Evolutionary conservation across 345 rosid genomes (phyloP).

Genomic region (Citrus sp.): DNA sequence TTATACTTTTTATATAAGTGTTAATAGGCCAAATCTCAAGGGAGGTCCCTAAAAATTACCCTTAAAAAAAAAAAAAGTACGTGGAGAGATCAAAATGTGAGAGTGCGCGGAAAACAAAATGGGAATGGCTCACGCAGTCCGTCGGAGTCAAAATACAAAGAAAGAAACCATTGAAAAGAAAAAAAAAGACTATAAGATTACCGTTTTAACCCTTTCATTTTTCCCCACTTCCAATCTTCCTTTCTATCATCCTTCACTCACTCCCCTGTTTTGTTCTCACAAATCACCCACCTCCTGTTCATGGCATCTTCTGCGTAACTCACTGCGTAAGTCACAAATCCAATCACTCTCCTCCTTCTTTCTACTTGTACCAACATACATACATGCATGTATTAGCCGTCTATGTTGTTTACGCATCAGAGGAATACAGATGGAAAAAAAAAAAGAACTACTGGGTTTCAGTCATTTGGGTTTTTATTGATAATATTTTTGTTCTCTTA

Average conservation of each 20-base stretch:
- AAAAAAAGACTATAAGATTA: conserved; percentile 21
- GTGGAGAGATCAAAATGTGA: background rate
- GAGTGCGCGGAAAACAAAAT: no score
- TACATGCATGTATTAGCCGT: background rate
- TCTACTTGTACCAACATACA: background rate
- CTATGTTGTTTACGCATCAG: background rate
- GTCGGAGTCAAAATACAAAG: conserved; percentile 15
- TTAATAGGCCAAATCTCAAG: no score
- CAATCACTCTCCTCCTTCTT: conserved; percentile 5
- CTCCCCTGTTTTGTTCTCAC: background rate
- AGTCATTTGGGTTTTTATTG: background rate
- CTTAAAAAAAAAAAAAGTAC: no score
- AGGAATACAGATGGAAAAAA: background rate
- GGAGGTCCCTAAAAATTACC: no score
- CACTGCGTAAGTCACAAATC: conserved; percentile 47
- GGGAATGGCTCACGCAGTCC: background rate
- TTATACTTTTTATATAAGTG: no score
- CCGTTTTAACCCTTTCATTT: conserved; percentile 17
- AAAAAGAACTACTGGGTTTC: background rate
- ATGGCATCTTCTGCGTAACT: conserved; percentile 21
- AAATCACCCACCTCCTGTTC: conserved; percentile 18
- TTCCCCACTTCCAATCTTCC: conserved; percentile 7
- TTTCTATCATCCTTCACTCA: conserved; percentile 8
- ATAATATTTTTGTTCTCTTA: background rate
- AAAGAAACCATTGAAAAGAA: conserved; percentile 17